Conservation (phyloP, 768 basidiomycete genomes). For the Psilocybe cubensis region DNA sequence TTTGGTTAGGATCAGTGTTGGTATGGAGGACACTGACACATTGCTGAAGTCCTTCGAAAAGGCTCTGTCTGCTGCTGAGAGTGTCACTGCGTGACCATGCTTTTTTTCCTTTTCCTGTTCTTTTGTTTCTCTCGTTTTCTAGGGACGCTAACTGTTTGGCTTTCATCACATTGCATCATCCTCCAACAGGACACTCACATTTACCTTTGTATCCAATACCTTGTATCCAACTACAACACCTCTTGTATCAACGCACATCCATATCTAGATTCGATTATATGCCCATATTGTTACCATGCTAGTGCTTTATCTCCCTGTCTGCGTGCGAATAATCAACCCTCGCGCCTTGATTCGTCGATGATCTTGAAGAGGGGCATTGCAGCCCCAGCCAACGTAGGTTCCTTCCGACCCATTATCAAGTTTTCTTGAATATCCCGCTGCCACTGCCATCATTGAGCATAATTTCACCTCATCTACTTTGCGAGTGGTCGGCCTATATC, state of each 20-base stretch:
- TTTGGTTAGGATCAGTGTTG: constrained; percentile 89
- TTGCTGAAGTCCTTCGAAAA: constrained; percentile 61
- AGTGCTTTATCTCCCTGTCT: too few relatives aligned
- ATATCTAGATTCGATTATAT: too few relatives aligned
- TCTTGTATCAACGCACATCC: neutral
- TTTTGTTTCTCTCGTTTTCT: neutral
- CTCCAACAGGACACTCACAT: constrained; percentile 26
- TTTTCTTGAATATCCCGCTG: too few relatives aligned
- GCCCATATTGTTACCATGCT: neutral
- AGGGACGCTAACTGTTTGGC: constrained; percentile 9
- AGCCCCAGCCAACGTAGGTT: too few relatives aligned
- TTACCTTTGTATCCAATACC: constrained; percentile 20
- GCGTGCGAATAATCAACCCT: too few relatives aligned
- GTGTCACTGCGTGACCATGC: constrained; percentile 6
- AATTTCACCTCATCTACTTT: too few relatives aligned
- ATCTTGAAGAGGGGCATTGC: too few relatives aligned
- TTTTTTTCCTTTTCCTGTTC: neutral
- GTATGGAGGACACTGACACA: constrained; percentile 72
- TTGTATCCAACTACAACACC: constrained; percentile 49
- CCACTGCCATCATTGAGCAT: neutral
- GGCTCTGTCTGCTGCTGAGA: constrained; percentile 79
- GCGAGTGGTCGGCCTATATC: too few relatives aligned
- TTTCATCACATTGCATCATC: constrained; percentile 9
- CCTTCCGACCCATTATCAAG: too few relatives aligned
- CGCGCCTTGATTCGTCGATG: too few relatives aligned